Base-by-base conservation (phyloP, 768 basidiomycete species). In the Leucocoprinus leucothites region DNA sequence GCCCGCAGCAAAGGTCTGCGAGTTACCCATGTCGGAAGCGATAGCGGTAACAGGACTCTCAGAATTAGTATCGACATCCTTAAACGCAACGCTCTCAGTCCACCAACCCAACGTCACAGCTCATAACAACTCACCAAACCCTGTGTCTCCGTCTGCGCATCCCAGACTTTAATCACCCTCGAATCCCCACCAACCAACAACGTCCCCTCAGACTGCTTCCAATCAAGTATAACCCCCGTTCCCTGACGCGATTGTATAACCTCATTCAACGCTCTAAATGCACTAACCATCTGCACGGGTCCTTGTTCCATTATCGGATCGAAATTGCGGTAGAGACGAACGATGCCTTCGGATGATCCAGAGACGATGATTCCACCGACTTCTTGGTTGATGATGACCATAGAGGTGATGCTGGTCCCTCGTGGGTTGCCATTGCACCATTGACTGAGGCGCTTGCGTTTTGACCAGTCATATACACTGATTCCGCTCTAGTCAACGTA, bases 401-500 rank as follows among this genome's bases (percentile, higher is more conserved):
- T 71, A 1, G 90, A 86, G 0, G 97, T 95, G 55, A 98, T 90
- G 52, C 82, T 87, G 3, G 88, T 89, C 34, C 89, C 89, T 53
- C 74, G 76, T 1, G 87, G 82, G 65, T 95, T 94, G 45, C 91
- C 93, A 62, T 98, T 98, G 64, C 82, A 87, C 73, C 98, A 98
- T 53, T 84, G 80, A 57, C 85, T 87, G 53, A 98, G 65, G 24
- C 86, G 82, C 61, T 83, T 86, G 49, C 86, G 82, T 48, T 82
- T 81, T 48, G 89, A 84, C 96, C 96, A 98, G 63, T 99, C 94
- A 86, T 91, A 98, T 13, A 98, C 87, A 59, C 95, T 98, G 57
- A 36, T 60, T 49, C 34, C 36, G 1, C 42, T 2, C 2, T 38
- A 35, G 16, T 13, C 26, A 36, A 25, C 18, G 42, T 4, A 36